Conservation (phyloP, 2,329 filamentous ascomycete genomes). For the Acephala macrosclerotiorum region DNA sequence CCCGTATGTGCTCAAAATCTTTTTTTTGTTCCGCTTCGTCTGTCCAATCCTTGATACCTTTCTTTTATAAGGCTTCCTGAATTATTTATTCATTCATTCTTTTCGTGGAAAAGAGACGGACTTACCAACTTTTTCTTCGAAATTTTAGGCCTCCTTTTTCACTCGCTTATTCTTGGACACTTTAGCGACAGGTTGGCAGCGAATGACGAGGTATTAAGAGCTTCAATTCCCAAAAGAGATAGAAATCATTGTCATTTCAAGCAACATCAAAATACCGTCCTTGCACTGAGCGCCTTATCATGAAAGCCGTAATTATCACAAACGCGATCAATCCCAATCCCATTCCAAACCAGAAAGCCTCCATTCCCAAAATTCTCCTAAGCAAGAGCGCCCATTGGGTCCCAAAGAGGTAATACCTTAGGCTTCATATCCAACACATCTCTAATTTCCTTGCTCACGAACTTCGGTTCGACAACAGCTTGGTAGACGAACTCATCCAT, state of each 20-base stretch:
- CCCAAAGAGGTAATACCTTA: slow-evolving; percentile 77
- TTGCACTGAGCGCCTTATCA: neutral
- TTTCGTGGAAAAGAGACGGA: too few relatives aligned
- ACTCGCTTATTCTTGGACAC: neutral
- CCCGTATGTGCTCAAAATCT: too few relatives aligned
- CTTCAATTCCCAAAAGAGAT: neutral
- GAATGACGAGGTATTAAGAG: neutral
- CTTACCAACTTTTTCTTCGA: too few relatives aligned
- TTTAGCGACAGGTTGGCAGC: neutral
- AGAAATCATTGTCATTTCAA: neutral
- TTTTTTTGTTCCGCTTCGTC: too few relatives aligned
- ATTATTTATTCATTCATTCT: too few relatives aligned
- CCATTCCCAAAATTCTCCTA: neutral
- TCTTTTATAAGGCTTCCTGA: too few relatives aligned
- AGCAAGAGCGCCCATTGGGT: slow-evolving; percentile 65
- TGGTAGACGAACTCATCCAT: slow-evolving; percentile 86
- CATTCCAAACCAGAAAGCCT: neutral
- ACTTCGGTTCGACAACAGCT: slow-evolving; percentile 79
- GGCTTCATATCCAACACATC: slow-evolving; percentile 76
- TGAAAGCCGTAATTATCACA: neutral
- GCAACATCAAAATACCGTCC: neutral
- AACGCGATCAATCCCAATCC: neutral
- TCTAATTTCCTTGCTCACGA: slow-evolving; percentile 68
- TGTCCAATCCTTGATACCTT: too few relatives aligned
- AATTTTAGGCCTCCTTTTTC: neutral